These are phyloP conservation scores for Neonectria coccinea DNA, from an alignment of 2,329 filamentous ascomycete genomes.

Conservation along the genomic window DNA sequence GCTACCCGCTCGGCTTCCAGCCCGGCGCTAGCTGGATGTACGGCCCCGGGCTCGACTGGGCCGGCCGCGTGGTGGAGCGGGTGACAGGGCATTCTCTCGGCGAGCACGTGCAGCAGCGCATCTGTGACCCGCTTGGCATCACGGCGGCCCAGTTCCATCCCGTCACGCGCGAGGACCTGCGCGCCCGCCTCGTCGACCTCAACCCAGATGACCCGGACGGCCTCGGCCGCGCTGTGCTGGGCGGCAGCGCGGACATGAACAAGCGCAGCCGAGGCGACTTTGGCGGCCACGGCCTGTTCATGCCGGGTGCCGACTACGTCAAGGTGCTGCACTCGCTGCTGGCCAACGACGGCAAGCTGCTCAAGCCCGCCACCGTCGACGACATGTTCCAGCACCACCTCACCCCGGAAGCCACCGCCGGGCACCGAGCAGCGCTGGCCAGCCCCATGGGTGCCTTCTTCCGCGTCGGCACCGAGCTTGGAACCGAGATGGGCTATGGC, in stretches of 20 bases:
- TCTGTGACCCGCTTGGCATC: slow-evolving; percentile 59
- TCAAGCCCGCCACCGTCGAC: slow-evolving; percentile 55
- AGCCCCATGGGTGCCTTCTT: slow-evolving; percentile 52
- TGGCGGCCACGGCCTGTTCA: slow-evolving; percentile 59
- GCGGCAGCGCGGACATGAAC: slow-evolving; percentile 50
- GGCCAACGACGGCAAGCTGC: slow-evolving; percentile 60
- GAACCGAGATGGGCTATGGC: slow-evolving; percentile 52
- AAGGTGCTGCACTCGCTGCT: slow-evolving; percentile 60
- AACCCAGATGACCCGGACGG: slow-evolving; percentile 54
- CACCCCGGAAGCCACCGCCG: slow-evolving; percentile 41
- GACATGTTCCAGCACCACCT: slow-evolving; percentile 63
- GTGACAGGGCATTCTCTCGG: slow-evolving; percentile 57
- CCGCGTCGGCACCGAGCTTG: slow-evolving; percentile 48
- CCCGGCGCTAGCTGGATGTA: slow-evolving; percentile 66
- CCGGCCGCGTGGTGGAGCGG: slow-evolving; percentile 62
- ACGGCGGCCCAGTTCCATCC: slow-evolving; percentile 54
- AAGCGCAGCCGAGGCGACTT: slow-evolving; percentile 51
- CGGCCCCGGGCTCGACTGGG: slow-evolving; percentile 63
- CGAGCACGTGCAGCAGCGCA: slow-evolving; percentile 57
- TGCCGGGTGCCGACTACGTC: slow-evolving; percentile 54
- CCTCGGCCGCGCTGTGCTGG: slow-evolving; percentile 51
- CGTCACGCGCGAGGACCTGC: slow-evolving; percentile 51
- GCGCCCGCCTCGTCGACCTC: slow-evolving; percentile 51
- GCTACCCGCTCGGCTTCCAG: slow-evolving; percentile 61
- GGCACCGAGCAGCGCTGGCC: slow-evolving; percentile 45